These are phyloP conservation scores for Candida patagonica DNA, from an alignment of 805 yeast species.

Conservation along the genomic window DNA sequence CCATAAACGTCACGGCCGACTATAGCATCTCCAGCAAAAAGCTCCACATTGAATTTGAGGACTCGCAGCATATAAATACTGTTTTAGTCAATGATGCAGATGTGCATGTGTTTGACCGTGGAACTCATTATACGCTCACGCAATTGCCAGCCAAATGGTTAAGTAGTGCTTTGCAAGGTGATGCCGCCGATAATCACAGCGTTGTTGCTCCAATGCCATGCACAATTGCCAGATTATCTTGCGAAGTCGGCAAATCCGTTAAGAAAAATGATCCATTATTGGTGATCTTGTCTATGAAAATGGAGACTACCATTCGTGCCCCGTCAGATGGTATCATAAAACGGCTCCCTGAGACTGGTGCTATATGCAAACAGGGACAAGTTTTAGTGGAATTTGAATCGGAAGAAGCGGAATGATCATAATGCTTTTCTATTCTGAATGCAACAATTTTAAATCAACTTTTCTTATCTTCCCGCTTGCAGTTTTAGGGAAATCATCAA, in stretches of 20 bases:
- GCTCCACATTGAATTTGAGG: slow-evolving; percentile 15
- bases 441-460: slow-evolving; percentile 19
- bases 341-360: slow-evolving; percentile 22
- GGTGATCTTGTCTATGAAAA: slow-evolving; percentile 26
- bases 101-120: slow-evolving; percentile 24
- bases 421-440: neutral
- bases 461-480: slow-evolving; percentile 26
- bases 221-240: slow-evolving; percentile 21
- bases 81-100: slow-evolving; percentile 13
- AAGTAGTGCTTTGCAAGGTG: slow-evolving; percentile 19
- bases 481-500: slow-evolving; percentile 25
- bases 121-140: slow-evolving; percentile 20
- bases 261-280: slow-evolving; percentile 23
- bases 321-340: slow-evolving; percentile 24
- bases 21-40: slow-evolving; percentile 9
- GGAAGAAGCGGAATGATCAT: slow-evolving; percentile 3
- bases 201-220: slow-evolving; percentile 28
- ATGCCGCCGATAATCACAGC: slow-evolving; percentile 14
- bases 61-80: slow-evolving; percentile 19
- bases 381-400: slow-evolving; percentile 25
- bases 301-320: slow-evolving; percentile 27
- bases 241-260: slow-evolving; percentile 21
- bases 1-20: slow-evolving; percentile 7
- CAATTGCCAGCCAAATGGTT: slow-evolving; percentile 24
- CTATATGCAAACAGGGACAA: slow-evolving; percentile 25